Conservation (phyloP, 495 filamentous ascomycete species). For the Hypoxylon fuscum region DNA sequence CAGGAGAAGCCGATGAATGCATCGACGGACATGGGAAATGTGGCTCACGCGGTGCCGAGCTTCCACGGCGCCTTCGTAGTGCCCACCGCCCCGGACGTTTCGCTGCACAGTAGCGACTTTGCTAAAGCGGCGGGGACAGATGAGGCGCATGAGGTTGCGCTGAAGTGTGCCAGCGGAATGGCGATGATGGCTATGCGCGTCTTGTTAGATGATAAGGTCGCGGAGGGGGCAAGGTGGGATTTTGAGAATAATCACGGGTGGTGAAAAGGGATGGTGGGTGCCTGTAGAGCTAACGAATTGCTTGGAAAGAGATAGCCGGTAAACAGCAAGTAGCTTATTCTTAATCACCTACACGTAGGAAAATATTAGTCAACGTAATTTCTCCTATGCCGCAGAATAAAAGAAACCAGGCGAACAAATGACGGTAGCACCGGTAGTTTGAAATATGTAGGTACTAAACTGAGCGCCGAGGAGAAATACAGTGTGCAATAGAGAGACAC, state of each 20-base stretch:
- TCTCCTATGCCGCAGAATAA: too few relatives aligned
- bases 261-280: background rate
- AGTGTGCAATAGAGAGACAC: too few relatives aligned
- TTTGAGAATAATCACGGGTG: slow-evolving; percentile 47
- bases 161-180: slow-evolving; percentile 66
- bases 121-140: slow-evolving; percentile 60
- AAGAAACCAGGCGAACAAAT: too few relatives aligned
- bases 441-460: too few relatives aligned
- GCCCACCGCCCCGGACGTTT: slow-evolving; percentile 51
- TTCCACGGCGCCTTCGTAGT: slow-evolving; percentile 68
- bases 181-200: slow-evolving; percentile 61
- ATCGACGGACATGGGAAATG: slow-evolving; percentile 63
- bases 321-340: too few relatives aligned
- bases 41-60: slow-evolving; percentile 64
- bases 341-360: too few relatives aligned
- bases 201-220: slow-evolving; percentile 58
- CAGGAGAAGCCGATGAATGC: slow-evolving; percentile 53
- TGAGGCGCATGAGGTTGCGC: slow-evolving; percentile 54
- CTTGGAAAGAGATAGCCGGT: too few relatives aligned
- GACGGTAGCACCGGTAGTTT: too few relatives aligned
- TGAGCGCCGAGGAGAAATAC: too few relatives aligned
- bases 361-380: too few relatives aligned
- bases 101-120: slow-evolving; percentile 66
- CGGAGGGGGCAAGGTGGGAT: slow-evolving; percentile 49
- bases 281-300: too few relatives aligned